A percentile compares a stretch with the other conserved stretches of the same genome.
These are phyloP conservation scores for Raphidocelis subcapitata DNA, from an alignment of 139 green algal species.

Conservation along the genomic window DNA sequence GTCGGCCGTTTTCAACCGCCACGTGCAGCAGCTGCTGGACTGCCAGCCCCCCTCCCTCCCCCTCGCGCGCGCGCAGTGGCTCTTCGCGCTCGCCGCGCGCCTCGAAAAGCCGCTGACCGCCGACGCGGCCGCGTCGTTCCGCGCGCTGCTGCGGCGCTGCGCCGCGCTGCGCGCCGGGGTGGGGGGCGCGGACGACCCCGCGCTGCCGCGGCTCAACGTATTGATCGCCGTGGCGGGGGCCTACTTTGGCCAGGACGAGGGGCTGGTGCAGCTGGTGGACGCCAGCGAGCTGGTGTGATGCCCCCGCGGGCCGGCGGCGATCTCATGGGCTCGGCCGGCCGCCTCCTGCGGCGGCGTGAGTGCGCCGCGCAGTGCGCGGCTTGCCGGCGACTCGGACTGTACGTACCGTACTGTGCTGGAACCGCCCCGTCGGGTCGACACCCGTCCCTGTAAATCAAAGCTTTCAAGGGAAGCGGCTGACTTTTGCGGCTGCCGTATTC, in stretches of 20 bases:
- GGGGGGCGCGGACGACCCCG: constrained; percentile 23
- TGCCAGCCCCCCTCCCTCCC: constrained; percentile 9
- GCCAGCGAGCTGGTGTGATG: constrained; percentile 10
- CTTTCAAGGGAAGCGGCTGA: no score
- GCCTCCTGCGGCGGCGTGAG: no score
- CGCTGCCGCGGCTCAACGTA: constrained; percentile 71
- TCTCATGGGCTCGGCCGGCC: no score
- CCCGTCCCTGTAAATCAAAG: no score
- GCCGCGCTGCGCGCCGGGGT: constrained; percentile 30
- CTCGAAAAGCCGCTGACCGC: constrained; percentile 41
- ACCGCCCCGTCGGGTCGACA: no score
- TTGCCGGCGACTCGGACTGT: no score
- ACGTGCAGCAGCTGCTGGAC: constrained; percentile 18
- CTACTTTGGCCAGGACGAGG: constrained; percentile 82
- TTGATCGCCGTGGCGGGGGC: constrained; percentile 69
- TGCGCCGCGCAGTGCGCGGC: no score
- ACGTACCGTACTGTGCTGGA: no score
- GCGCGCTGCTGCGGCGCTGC: constrained; percentile 51
- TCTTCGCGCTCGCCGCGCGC: constrained; percentile 44
- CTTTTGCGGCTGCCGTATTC: no score
- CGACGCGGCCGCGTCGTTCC: constrained; percentile 30
- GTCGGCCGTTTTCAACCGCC: constrained; percentile 27
- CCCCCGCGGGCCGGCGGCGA: no score
- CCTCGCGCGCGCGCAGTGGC: constrained; percentile 31
- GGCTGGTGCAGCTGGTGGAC: constrained; percentile 39